A percentile compares a stretch with the other conserved stretches of the same genome.
Conservation (phyloP, 176 grass and related monocot genomes). For the Alopecurus myosuroides region DNA sequence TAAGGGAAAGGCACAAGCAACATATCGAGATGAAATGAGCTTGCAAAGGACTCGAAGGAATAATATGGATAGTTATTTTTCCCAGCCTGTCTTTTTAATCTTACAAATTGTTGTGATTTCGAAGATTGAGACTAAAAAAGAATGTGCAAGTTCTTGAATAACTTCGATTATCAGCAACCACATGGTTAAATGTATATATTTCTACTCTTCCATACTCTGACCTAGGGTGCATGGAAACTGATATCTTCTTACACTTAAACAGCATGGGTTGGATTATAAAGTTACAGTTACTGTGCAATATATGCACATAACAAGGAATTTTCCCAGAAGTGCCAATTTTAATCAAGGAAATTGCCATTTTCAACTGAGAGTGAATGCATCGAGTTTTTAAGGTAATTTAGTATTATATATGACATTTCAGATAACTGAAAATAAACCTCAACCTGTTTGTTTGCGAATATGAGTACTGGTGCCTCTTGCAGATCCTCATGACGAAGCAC, state of each 20-base stretch:
- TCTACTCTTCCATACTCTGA: not conserved
- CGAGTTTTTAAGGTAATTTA: not conserved
- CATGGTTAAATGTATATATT: not conserved
- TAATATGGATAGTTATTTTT: not conserved
- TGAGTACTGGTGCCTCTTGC: conserved; percentile 71
- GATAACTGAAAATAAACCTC: not conserved
- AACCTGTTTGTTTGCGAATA: conserved; percentile 97
- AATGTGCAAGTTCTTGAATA: not conserved
- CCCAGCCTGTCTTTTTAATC: not conserved
- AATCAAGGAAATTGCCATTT: not conserved
- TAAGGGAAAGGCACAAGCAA: not conserved
- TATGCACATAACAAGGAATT: not conserved
- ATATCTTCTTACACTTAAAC: not conserved
- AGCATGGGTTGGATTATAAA: not conserved
- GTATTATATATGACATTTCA: not conserved
- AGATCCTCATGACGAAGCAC: conserved; percentile 83
- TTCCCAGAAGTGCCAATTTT: not conserved
- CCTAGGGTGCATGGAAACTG: not conserved
- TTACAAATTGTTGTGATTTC: not conserved
- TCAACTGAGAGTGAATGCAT: not conserved
- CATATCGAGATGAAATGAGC: conserved; percentile 3
- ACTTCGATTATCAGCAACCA: not conserved
- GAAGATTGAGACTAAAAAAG: not conserved
- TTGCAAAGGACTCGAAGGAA: not conserved
- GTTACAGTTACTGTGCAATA: not conserved